phyloP scores from a whole-genome alignment of 2,329 filamentous ascomycete genomes.

The Atkinsonella hypoxylon region DNA sequence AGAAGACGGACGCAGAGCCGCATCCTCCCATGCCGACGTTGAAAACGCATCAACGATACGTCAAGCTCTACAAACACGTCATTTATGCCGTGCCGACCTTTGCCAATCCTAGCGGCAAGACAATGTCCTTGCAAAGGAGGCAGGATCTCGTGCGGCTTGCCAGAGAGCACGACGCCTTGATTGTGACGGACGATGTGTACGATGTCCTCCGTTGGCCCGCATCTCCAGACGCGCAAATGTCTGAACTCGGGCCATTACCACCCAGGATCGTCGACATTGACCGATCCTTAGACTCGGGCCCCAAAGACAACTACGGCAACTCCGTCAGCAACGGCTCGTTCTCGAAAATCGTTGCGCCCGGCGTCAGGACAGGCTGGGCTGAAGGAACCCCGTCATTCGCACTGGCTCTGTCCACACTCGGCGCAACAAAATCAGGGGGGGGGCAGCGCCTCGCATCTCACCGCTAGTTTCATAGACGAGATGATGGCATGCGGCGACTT shows the following conservation, averaged over 20 bases:
- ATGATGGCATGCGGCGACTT: conserved; percentile 12
- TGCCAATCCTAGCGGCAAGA: conserved; percentile 76
- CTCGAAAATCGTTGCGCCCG: conserved; percentile 75
- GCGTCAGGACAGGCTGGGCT: conserved; percentile 77
- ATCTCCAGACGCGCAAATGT: conserved; percentile 41
- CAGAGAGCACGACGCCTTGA: conserved; percentile 65
- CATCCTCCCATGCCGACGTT: conserved; percentile 7
- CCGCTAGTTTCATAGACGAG: conserved; percentile 5
- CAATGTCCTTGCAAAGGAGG: conserved; percentile 60
- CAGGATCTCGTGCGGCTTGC: conserved; percentile 63
- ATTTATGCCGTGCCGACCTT: conserved; percentile 86
- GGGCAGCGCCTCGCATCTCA: conserved; percentile 33
- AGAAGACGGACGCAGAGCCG: conserved; percentile 17
- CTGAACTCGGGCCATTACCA: conserved; percentile 61
- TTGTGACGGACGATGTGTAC: conserved; percentile 87
- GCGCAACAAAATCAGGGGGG: conserved; percentile 46
- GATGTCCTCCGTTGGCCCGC: conserved; percentile 75
- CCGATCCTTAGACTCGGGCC: neutral
- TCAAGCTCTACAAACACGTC: conserved; percentile 72
- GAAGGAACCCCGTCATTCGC: conserved; percentile 52
- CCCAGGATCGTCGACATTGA: conserved; percentile 4
- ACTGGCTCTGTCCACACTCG: conserved; percentile 39
- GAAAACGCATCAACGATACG: conserved; percentile 1
- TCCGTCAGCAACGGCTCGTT: conserved; percentile 80
- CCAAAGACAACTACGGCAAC: conserved; percentile 57